Conservation (phyloP, 2,329 filamentous ascomycete genomes). For the Ceratocystiopsis sp. region DNA sequence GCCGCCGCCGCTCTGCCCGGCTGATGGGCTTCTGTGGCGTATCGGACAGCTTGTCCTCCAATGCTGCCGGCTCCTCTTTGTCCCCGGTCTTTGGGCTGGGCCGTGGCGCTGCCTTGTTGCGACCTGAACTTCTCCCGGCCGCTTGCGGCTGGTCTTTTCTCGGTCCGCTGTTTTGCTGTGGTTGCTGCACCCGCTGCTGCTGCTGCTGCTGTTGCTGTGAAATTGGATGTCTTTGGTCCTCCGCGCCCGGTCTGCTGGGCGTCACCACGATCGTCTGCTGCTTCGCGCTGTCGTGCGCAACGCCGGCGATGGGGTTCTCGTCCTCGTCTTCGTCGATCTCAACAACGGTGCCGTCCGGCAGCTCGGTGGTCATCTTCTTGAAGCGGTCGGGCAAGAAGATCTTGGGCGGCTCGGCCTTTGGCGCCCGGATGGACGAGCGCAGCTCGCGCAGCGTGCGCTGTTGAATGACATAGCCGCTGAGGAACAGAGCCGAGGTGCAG, state of each 20-base stretch:
- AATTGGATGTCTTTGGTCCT: constrained; percentile 3
- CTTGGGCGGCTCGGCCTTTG: constrained; percentile 28
- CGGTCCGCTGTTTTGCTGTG: constrained; percentile 1
- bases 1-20: constrained; percentile 33
- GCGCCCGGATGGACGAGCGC: constrained; percentile 49
- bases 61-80: background rate
- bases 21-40: constrained; percentile 30
- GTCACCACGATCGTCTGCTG: constrained; percentile 13
- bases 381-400: constrained; percentile 35
- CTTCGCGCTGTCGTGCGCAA: too few species aligned
- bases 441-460: constrained; percentile 69
- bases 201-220: constrained; percentile 1
- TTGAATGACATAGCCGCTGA: constrained; percentile 75
- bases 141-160: background rate
- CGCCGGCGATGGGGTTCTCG: background rate
- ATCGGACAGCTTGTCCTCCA: constrained; percentile 13
- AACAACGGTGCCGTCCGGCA: constrained; percentile 28
- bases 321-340: constrained; percentile 19
- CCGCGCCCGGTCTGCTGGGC: constrained; percentile 14
- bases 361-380: constrained; percentile 25
- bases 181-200: background rate
- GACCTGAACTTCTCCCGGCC: background rate
- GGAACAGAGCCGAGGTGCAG: constrained; percentile 69
- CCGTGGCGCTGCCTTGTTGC: background rate
- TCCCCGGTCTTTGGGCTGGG: too few species aligned